phyloP scores from a whole-genome alignment of 805 yeast genomes.

The Sugiyamaella floridensis region DNA sequence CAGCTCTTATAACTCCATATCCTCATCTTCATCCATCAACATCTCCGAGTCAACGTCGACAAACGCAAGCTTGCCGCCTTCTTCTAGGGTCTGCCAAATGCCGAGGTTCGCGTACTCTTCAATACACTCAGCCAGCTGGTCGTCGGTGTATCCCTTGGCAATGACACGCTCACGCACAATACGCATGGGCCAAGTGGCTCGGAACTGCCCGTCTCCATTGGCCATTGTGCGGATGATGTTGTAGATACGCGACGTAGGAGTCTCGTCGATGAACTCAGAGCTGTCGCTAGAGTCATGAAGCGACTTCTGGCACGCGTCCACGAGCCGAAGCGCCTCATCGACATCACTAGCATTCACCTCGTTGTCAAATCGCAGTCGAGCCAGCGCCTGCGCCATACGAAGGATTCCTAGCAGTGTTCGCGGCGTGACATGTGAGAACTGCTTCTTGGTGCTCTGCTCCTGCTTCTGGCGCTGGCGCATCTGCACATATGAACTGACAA shows the following conservation, averaged over 20 bases:
- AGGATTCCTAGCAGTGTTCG: slow-evolving; percentile 87
- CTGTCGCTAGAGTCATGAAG: slow-evolving; percentile 45
- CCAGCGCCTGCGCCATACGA: slow-evolving; percentile 91
- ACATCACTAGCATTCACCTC: slow-evolving; percentile 72
- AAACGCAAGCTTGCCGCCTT: slow-evolving; percentile 32
- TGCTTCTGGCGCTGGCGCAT: slow-evolving; percentile 86
- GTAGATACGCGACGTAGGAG: slow-evolving; percentile 62
- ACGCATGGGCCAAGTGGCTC: slow-evolving; percentile 37
- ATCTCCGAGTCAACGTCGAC: slow-evolving; percentile 6
- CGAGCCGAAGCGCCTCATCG: slow-evolving; percentile 87
- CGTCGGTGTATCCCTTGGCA: slow-evolving; percentile 77
- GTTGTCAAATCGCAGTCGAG: slow-evolving; percentile 76
- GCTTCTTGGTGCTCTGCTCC: slow-evolving; percentile 61
- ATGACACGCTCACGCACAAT: slow-evolving; percentile 57
- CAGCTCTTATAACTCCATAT: background rate
- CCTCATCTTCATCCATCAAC: slow-evolving; percentile 3
- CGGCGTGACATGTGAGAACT: slow-evolving; percentile 90
- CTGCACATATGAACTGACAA: slow-evolving; percentile 77
- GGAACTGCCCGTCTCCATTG: slow-evolving; percentile 33
- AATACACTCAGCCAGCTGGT: slow-evolving; percentile 69
- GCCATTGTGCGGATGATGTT: slow-evolving; percentile 61
- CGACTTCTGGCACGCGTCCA: slow-evolving; percentile 81
- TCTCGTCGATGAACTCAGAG: slow-evolving; percentile 43
- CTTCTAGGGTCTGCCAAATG: slow-evolving; percentile 70
- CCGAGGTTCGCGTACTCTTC: slow-evolving; percentile 63